Evolutionary conservation across 768 basidiomycete species (phyloP).

Genomic region (Psilocybe cubensis): DNA sequence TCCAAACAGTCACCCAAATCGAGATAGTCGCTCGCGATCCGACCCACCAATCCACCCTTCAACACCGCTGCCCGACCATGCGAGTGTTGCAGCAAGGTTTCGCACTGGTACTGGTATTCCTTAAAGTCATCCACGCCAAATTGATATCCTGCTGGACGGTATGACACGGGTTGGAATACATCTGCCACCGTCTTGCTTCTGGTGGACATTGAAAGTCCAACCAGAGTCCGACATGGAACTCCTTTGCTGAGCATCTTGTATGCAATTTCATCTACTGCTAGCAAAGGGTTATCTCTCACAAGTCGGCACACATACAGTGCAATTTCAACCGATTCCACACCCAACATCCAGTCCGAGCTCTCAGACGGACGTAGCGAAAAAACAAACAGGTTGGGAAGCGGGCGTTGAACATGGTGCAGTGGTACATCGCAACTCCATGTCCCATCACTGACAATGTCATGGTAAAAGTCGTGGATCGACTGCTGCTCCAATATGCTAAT

Average conservation of each 20-base stretch:
- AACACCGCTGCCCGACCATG: constrained; percentile 15
- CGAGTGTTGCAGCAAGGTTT: background rate
- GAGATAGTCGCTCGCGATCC: constrained; percentile 12
- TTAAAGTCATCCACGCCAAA: constrained; percentile 7
- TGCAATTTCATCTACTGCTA: constrained; percentile 5
- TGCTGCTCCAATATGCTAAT: too few relatives aligned
- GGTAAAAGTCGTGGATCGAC: too few relatives aligned
- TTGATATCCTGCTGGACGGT: background rate
- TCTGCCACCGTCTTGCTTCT: background rate
- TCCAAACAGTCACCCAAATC: constrained; percentile 6
- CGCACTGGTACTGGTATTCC: background rate
- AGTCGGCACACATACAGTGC: background rate
- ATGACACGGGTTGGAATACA: background rate
- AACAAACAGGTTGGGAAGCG: background rate
- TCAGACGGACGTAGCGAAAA: background rate
- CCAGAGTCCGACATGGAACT: constrained; percentile 1
- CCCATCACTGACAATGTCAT: too few relatives aligned
- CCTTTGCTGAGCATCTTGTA: background rate
- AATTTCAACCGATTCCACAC: background rate
- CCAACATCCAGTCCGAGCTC: background rate
- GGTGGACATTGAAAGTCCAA: background rate
- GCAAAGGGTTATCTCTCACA: background rate
- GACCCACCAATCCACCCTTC: constrained; percentile 13
- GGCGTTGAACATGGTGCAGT: background rate
- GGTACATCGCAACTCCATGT: too few relatives aligned